A percentile compares a stretch with the other conserved stretches of the same genome.
These are phyloP conservation scores for Stipa capillata DNA, from an alignment of 176 grass and related monocot species.

Conservation along the genomic window DNA sequence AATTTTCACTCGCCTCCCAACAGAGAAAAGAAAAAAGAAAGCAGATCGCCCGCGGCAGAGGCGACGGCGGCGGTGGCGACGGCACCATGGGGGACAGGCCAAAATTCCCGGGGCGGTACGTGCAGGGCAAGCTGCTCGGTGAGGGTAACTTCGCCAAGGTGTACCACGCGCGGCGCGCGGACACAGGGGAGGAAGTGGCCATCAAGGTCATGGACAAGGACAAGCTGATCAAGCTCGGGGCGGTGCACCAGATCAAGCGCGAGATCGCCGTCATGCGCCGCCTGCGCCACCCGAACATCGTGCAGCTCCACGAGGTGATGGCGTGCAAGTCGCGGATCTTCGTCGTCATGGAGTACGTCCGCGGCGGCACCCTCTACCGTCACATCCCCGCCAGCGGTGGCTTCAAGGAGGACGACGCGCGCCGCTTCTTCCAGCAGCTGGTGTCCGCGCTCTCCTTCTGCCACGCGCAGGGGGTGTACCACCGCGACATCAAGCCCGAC, in stretches of 20 bases:
- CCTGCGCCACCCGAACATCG: constrained; percentile 51
- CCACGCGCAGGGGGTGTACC: constrained; percentile 59
- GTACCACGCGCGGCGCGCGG: constrained; percentile 10
- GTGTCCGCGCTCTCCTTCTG: constrained; percentile 50
- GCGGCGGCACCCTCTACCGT: constrained; percentile 40
- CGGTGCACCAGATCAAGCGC: constrained; percentile 34
- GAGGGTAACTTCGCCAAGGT: constrained; percentile 70
- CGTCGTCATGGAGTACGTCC: constrained; percentile 69
- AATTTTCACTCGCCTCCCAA: too few relatives aligned
- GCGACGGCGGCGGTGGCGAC: not conserved
- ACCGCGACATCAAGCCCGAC: constrained; percentile 73
- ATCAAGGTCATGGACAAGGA: constrained; percentile 61
- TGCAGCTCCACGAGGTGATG: constrained; percentile 57
- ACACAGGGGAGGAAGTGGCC: constrained; percentile 37
- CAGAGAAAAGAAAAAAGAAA: too few relatives aligned
- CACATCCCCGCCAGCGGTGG: constrained; percentile 18
- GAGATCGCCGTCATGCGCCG: constrained; percentile 52
- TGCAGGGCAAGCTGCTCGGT: constrained; percentile 43
- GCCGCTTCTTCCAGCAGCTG: constrained; percentile 57
- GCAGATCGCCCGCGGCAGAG: too few relatives aligned
- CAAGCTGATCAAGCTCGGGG: constrained; percentile 34
- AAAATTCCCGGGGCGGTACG: constrained; percentile 23
- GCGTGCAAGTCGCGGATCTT: constrained; percentile 48
- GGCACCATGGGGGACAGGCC: not conserved
- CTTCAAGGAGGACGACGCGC: constrained; percentile 30